Evolutionary conservation across 257 asterid genomes (phyloP), one percentile per base, ranked within the genome.

Genomic region (Galeopsis tetrahit): DNA sequence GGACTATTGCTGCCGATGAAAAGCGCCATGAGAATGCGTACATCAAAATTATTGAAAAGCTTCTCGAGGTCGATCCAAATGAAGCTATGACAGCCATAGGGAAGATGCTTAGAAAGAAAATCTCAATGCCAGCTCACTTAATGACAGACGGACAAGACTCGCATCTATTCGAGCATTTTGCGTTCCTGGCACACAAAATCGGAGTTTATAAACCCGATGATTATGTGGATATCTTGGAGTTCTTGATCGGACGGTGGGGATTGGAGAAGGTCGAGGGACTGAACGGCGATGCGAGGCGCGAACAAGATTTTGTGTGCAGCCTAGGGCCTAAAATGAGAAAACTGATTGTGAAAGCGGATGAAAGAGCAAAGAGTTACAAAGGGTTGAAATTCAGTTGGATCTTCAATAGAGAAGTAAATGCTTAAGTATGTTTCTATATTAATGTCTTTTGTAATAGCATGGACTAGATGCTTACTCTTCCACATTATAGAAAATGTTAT

Each of bases 1-100:
- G 85, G 17, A 68, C 73, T 61, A 81, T 81, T 13, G 87, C 85
- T 3, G 72, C 76, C 0, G 85, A 83, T n/a, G 86, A 82, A 58
- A 82, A 79, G 53, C 80, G 86, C 13, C 82, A 82, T 15, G 68
- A 62, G 4, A 38, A 14, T 6, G 28, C 28, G 28, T 21, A 21
- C 28, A 21, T 21, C 28, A 80, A 31, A 7, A 63, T 83, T 1
- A 46, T 83, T 1, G 87, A 79, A 3, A 83, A 77, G 14, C 80
- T 84, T 0, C 66, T 81, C 0, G 78, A 81, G 21, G 10, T 81
- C 4, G 85, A 81, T 7, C 60, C 88, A 0, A 74, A 77, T 10
- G 74, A 10, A 4, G 66, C 81, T 28, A 74, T 79, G 76, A 2
- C 77, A 1, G 84, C 82, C 11, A 81, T 84, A 15, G 86, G 68